phyloP scores from a whole-genome alignment of 495 filamentous ascomycete genomes.

The Articulospora tetracladia region DNA sequence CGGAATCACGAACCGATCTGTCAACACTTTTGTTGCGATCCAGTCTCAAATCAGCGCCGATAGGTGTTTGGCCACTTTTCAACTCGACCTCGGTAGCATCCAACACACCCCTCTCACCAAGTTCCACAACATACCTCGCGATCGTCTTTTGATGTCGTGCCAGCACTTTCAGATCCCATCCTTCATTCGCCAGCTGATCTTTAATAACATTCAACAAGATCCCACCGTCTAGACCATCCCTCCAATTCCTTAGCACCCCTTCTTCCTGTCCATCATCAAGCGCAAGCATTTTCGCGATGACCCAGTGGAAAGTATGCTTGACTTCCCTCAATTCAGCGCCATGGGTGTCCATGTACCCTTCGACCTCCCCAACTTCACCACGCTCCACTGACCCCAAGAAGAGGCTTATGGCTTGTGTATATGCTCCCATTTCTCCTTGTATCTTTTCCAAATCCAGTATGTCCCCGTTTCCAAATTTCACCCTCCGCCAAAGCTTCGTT shows the following conservation, averaged over 20 bases:
- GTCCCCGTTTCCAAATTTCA: slow-evolving; percentile 17
- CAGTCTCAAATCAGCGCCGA: not conserved
- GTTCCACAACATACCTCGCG: slow-evolving; percentile 16
- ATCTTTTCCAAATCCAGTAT: slow-evolving; percentile 18
- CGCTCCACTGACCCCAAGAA: slow-evolving; percentile 13
- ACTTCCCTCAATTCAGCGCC: slow-evolving; percentile 10
- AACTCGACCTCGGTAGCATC: slow-evolving; percentile 4
- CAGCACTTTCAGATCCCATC: slow-evolving; percentile 5
- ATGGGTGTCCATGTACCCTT: slow-evolving; percentile 11
- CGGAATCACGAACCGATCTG: not conserved
- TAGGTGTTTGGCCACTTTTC: not conserved
- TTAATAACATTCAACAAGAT: not conserved
- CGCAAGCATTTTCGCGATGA: slow-evolving; percentile 11
- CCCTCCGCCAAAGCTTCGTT: slow-evolving; percentile 13
- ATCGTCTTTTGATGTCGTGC: slow-evolving; percentile 13
- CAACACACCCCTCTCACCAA: slow-evolving; percentile 14
- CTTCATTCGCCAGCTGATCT: slow-evolving; percentile 1
- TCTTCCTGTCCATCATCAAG: not conserved
- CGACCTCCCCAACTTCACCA: slow-evolving; percentile 18
- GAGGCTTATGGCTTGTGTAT: slow-evolving; percentile 17
- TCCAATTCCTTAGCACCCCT: not conserved
- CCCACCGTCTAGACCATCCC: not conserved
- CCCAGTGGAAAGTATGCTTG: slow-evolving; percentile 8
- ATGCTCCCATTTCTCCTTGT: slow-evolving; percentile 7
- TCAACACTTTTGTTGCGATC: not conserved